Conservation (phyloP, 805 yeast species). For the Komagataella kurtzmanii region DNA sequence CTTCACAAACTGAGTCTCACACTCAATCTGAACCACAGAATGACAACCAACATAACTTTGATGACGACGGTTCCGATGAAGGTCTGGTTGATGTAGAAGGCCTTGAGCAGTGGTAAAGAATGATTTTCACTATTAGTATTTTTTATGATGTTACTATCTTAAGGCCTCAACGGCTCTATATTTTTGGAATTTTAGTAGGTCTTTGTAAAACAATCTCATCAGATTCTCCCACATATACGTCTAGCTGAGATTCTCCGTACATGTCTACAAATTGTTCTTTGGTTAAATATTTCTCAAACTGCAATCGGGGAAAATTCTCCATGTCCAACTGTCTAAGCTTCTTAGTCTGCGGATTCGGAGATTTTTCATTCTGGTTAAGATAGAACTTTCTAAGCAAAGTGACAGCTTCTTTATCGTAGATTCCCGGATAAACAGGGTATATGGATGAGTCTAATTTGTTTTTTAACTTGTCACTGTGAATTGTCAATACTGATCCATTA, state of each 20-base stretch:
- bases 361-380: conserved; percentile 69
- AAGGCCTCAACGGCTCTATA: background rate
- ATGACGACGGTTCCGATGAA: background rate
- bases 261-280: conserved; percentile 32
- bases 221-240: background rate
- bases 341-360: conserved; percentile 72
- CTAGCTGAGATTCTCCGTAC: conserved; percentile 24
- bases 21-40: background rate
- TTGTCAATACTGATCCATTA: conserved; percentile 70
- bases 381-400: conserved; percentile 73
- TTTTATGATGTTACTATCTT: background rate
- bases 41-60: background rate
- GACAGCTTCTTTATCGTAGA: conserved; percentile 71
- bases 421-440: conserved; percentile 62
- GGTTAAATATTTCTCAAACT: conserved; percentile 39
- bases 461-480: conserved; percentile 29
- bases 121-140: background rate
- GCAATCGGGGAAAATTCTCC: conserved; percentile 45
- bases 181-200: background rate
- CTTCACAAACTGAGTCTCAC: background rate
- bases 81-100: background rate
- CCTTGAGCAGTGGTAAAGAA: background rate
- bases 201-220: background rate
- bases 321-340: conserved; percentile 48
- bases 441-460: conserved; percentile 10